Conservation (phyloP, 257 asterid genomes). For the Cruciata laevipes region DNA sequence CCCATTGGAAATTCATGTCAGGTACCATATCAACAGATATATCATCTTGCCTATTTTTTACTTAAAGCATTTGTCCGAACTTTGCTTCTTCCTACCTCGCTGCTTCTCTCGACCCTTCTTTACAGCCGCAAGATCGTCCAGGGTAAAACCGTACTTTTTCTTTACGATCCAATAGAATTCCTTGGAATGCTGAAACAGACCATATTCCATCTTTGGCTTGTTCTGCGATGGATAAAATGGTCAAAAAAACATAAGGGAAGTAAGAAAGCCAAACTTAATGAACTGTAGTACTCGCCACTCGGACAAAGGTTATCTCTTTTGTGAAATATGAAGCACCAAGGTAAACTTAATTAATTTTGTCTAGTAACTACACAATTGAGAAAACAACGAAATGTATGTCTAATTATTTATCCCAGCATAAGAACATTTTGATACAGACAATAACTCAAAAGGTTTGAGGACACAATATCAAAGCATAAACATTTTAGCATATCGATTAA, state of each 20-base stretch:
- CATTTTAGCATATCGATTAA: too few species aligned
- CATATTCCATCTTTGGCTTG: constrained; percentile 30
- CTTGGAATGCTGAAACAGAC: constrained; percentile 19
- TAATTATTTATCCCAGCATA: too few species aligned
- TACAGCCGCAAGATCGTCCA: constrained; percentile 27
- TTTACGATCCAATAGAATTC: constrained; percentile 57
- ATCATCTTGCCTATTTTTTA: constrained; percentile 35
- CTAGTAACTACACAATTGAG: too few species aligned
- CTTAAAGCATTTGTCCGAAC: constrained; percentile 35
- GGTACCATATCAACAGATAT: constrained; percentile 30
- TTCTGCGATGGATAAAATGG: constrained; percentile 29
- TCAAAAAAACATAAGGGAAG: not conserved
- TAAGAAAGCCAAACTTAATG: not conserved
- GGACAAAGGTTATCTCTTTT: too few species aligned
- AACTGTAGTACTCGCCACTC: too few species aligned
- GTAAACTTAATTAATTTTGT: too few species aligned
- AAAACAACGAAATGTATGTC: too few species aligned
- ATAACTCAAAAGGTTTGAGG: too few species aligned
- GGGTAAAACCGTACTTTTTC: constrained; percentile 34
- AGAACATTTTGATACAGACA: too few species aligned
- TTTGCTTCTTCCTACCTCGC: constrained; percentile 16
- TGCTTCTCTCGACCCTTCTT: constrained; percentile 18
- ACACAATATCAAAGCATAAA: too few species aligned
- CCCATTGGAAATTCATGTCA: constrained; percentile 43
- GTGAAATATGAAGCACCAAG: too few species aligned